These are phyloP conservation scores for Suillus weaverae DNA, from an alignment of 768 basidiomycete genomes.

Conservation along the genomic window DNA sequence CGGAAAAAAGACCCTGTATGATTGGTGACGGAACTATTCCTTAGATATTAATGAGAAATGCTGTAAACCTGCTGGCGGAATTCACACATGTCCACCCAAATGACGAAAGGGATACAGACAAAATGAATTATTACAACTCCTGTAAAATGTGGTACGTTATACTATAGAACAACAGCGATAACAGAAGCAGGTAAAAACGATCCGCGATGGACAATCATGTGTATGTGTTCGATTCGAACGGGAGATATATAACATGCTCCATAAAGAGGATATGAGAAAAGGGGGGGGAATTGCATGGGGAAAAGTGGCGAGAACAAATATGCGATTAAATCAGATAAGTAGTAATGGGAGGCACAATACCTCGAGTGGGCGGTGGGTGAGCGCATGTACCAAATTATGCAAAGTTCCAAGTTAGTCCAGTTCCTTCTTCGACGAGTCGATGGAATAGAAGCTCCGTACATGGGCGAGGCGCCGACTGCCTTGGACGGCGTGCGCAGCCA, in stretches of 20 bases:
- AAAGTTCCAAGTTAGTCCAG: conserved; percentile 24
- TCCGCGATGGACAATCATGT: background rate
- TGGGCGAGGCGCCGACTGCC: background rate
- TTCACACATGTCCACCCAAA: background rate
- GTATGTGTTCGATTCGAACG: background rate
- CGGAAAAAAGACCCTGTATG: conserved; percentile 64
- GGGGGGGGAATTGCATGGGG: conserved; percentile 10
- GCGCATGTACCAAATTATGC: conserved; percentile 13
- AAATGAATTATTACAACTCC: conserved; percentile 23
- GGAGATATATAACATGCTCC: conserved; percentile 7
- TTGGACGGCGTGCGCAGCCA: background rate
- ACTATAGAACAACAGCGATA: conserved; percentile 19
- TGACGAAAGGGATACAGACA: conserved; percentile 1
- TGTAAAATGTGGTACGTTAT: conserved; percentile 26
- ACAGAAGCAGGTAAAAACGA: conserved; percentile 6
- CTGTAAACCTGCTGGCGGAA: background rate
- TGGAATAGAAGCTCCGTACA: conserved; percentile 2
- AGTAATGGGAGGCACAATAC: conserved; percentile 6
- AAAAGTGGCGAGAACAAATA: conserved; percentile 7
- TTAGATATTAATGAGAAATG: background rate
- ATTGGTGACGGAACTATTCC: conserved; percentile 52
- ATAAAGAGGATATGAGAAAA: conserved; percentile 1
- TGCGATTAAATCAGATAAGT: conserved; percentile 9
- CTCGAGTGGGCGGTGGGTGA: conserved; percentile 1
- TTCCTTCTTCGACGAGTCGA: background rate